Evolutionary conservation across 202 grass and related monocot genomes (phyloP), one percentile per base, ranked within the genome.

Genomic region (Musa balbisiana): DNA sequence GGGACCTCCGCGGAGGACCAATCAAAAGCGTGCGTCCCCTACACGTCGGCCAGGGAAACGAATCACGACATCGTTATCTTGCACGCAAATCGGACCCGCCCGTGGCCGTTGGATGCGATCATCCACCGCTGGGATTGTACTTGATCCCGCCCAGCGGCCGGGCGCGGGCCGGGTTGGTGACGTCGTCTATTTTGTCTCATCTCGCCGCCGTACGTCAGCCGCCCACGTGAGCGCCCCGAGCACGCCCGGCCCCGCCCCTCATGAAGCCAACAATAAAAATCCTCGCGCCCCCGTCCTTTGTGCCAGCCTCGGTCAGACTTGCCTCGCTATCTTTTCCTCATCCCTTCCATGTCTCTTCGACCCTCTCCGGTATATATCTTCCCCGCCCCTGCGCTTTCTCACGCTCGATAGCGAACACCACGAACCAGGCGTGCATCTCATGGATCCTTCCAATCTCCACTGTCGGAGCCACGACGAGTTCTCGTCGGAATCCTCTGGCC

Each of bases 121-220:
- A 5, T 43, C 33, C 5, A 43, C 33, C 4, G 33, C 33, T 43
- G 33, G 33, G 33, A 43, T 43, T 43, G 33, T 5, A 43, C 33
- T 43, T 8, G 5, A 43, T 43, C 33, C 33, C 33, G 33, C 33
- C 3, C 33, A 43, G 33, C 33, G 33, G 33, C 33, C 3, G 33
- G 33, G 33, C 33, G 33, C 33, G 33, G 33, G 33, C 33, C 5
- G 33, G 33, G 33, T 43, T 43, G 43, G 1, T 79, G 80, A 81
- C 83, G 81, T 66, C 21, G 1, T 3, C 0, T 11, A 0, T 16
- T 17, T 77, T 85, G 83, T 81, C 80, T 54, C 50, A 84, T 84
- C 58, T 29, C 11, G 90, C 90, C 90, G 90, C 90, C 90, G 73
- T 93, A 93, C 83, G 85, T 93, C 80, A 62, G 50, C 50, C 52